Base-by-base conservation (phyloP, 495 filamentous ascomycete genomes). In the Physcia stellaris region DNA sequence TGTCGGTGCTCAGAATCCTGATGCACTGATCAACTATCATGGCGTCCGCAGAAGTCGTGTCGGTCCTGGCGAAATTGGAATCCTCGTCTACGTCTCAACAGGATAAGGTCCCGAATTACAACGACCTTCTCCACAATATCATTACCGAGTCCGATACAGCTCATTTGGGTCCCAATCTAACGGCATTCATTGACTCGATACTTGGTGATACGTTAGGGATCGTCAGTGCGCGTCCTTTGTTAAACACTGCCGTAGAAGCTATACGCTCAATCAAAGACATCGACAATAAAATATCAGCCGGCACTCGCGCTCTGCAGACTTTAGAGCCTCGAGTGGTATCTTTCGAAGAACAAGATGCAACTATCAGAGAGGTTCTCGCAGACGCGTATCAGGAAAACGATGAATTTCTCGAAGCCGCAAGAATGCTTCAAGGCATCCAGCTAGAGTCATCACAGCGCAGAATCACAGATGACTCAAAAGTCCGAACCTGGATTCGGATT, bases 401-500 rank as follows among this genome's bases (percentile, higher is more conserved):
- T 16, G 84, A 94, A 52, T 88, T 82, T 59, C 59, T 67, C 4
- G 70, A 71, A 10, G 83, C 86, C 0, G 90, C 90, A 3, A 73
- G 77, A 46, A 68, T 71, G 5, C 75, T 98, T 2, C 67, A 83
- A 51, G 80, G 78, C 18, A 93, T 96, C 48, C 80, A 83, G 23
- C 75, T 95, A 13, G 86, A 95, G 53, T 79, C 72, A 32, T 83
- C 82, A 17, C 86, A 94, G 58, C 80, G 85, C 11, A 74, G 79
- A 40, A 78, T 95, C 15, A 68, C 76, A 7, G 77, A 83, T 55
- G 68, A 81, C 39, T 77, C 83, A 38, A 86, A 86, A 55, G 80
- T 82, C 3, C 62, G 61, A 20, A 68, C 93, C 31, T 95, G 86
- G 80, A 81, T 96, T 35, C 80, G 92, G 33, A 96, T 98, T 54